A percentile compares a stretch with the other conserved stretches of the same genome.
Evolutionary conservation across 495 filamentous ascomycete genomes (phyloP).

Genomic region (Aspergillus panamensis): DNA sequence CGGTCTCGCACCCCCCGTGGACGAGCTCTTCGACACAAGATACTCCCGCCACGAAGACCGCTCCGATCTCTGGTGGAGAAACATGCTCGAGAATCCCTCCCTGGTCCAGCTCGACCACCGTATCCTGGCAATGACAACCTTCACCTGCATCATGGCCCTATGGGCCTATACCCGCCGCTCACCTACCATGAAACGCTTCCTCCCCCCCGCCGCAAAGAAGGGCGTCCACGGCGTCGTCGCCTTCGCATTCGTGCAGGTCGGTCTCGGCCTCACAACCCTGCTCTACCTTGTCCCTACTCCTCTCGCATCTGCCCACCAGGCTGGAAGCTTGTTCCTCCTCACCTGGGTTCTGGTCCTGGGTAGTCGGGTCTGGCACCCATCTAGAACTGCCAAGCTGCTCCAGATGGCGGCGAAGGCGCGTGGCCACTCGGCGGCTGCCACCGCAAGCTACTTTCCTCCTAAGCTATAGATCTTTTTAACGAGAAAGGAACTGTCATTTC

Average conservation of each 20-base stretch:
- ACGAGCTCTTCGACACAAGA: slow-evolving; percentile 78
- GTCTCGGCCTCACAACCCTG: slow-evolving; percentile 82
- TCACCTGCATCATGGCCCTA: slow-evolving; percentile 71
- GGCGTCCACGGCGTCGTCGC: slow-evolving; percentile 78
- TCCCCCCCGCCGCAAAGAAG: slow-evolving; percentile 64
- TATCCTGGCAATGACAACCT: slow-evolving; percentile 85
- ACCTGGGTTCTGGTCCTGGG: slow-evolving; percentile 78
- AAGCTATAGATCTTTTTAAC: slow-evolving; percentile 23
- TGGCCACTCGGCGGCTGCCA: slow-evolving; percentile 26
- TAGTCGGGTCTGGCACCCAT: slow-evolving; percentile 55
- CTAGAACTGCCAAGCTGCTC: slow-evolving; percentile 46
- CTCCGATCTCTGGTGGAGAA: slow-evolving; percentile 89
- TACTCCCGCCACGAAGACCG: slow-evolving; percentile 76
- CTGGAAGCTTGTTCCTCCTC: slow-evolving; percentile 79
- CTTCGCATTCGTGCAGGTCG: slow-evolving; percentile 75
- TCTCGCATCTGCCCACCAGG: slow-evolving; percentile 89
- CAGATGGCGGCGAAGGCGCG: slow-evolving; percentile 43
- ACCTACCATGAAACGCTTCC: slow-evolving; percentile 51
- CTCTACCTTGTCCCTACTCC: slow-evolving; percentile 89
- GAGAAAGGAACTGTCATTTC: not conserved
- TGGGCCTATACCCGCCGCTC: slow-evolving; percentile 72
- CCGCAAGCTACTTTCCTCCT: slow-evolving; percentile 28
- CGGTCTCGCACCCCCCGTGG: slow-evolving; percentile 71
- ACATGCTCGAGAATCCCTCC: slow-evolving; percentile 93
- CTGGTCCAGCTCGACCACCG: slow-evolving; percentile 93